These are phyloP conservation scores for Alternaria tenuissima DNA, from an alignment of 2,329 filamentous ascomycete species.

Conservation along the genomic window DNA sequence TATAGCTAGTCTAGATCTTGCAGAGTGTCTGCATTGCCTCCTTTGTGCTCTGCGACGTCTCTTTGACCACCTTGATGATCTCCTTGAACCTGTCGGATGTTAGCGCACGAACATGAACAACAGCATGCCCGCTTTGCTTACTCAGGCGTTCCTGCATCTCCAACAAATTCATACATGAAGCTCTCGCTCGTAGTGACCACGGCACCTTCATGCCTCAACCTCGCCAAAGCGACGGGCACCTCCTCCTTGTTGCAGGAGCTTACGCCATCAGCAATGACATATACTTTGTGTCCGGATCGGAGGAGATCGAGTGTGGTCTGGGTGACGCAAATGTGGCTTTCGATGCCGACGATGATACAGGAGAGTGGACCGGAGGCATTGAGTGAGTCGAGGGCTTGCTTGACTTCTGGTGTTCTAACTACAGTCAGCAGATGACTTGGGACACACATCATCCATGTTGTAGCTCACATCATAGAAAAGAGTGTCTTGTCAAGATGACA, in stretches of 20 bases:
- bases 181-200: constrained; percentile 87
- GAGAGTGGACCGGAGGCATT: constrained; percentile 37
- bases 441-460: neutral
- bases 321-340: constrained; percentile 92
- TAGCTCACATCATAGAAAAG: constrained; percentile 77
- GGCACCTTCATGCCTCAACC: constrained; percentile 78
- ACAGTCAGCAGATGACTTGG: neutral
- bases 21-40: constrained; percentile 71
- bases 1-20: constrained; percentile 56
- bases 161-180: constrained; percentile 87
- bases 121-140: constrained; percentile 30
- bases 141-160: constrained; percentile 75
- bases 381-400: constrained; percentile 53
- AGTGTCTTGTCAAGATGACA: constrained; percentile 82
- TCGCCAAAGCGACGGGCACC: constrained; percentile 77
- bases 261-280: constrained; percentile 87
- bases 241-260: constrained; percentile 87
- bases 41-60: constrained; percentile 74
- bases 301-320: constrained; percentile 85
- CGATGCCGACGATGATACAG: constrained; percentile 86
- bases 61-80: constrained; percentile 81
- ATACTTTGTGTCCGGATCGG: constrained; percentile 78
- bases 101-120: neutral
- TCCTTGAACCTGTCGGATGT: constrained; percentile 66
- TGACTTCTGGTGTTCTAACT: constrained; percentile 67